Evolutionary conservation across 2,329 filamentous ascomycete species (phyloP).

Genomic region (Cercospora brassicicola): DNA sequence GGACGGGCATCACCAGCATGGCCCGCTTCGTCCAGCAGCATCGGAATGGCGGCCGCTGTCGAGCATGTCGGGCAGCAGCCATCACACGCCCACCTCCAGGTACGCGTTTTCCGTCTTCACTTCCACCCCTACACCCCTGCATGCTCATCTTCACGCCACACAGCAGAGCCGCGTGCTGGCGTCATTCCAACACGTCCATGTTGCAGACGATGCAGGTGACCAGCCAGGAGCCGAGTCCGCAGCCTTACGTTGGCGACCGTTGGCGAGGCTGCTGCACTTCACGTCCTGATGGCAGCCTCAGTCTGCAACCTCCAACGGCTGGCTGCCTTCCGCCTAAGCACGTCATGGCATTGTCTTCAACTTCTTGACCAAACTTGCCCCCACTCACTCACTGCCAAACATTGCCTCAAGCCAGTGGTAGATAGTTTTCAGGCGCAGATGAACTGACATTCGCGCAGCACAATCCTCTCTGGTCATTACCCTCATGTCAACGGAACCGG

Average conservation of each 20-base stretch:
- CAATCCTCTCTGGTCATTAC: slow-evolving; percentile 16
- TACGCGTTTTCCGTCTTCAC: slow-evolving; percentile 12
- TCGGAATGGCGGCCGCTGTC: slow-evolving; percentile 35
- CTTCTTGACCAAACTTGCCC: not conserved
- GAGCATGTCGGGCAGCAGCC: slow-evolving; percentile 26
- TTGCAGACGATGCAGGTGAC: not conserved
- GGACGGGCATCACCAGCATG: slow-evolving; percentile 32
- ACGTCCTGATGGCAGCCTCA: not conserved
- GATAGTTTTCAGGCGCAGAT: not conserved
- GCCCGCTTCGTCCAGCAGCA: slow-evolving; percentile 14
- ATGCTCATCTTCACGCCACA: slow-evolving; percentile 4
- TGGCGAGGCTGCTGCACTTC: not conserved
- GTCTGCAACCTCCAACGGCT: not conserved
- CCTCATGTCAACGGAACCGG: slow-evolving; percentile 11
- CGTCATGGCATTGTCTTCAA: not conserved
- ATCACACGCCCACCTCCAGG: slow-evolving; percentile 26
- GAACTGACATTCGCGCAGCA: slow-evolving; percentile 14
- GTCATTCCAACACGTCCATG: not conserved
- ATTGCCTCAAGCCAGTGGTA: slow-evolving; percentile 3
- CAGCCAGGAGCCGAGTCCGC: not conserved
- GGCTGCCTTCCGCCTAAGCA: not conserved
- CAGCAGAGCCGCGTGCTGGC: no score
- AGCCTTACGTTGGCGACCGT: not conserved
- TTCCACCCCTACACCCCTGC: not conserved
- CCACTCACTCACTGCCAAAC: not conserved